Percentiles rank a stretch among this genome's conserved stretches.
These are phyloP conservation scores for Salix koriyanagi DNA, from an alignment of 345 rosid species.

Conservation along the genomic window DNA sequence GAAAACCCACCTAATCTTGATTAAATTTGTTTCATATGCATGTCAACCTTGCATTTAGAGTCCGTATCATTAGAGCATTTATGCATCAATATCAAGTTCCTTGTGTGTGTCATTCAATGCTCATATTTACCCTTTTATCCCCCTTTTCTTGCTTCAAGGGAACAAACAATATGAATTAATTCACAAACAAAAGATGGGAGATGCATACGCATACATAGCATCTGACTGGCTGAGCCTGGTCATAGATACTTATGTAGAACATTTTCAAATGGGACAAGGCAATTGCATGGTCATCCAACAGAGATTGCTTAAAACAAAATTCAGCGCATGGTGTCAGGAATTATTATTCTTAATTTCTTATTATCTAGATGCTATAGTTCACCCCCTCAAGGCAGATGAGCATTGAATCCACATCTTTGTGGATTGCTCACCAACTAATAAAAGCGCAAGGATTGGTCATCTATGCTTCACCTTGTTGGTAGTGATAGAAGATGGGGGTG, in stretches of 20 bases:
- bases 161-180: neutral
- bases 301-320: neutral
- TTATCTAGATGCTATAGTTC: neutral
- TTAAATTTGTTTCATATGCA: too few relatives aligned
- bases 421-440: neutral
- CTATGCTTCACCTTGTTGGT: slow-evolving; percentile 53
- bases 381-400: neutral
- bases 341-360: neutral
- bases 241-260: neutral
- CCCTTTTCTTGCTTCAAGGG: neutral
- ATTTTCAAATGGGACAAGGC: neutral
- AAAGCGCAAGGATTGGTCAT: neutral
- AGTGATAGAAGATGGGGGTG: slow-evolving; percentile 69
- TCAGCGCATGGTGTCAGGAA: too few relatives aligned
- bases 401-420: neutral
- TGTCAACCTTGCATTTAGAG: neutral
- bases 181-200: neutral
- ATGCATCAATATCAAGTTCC: neutral
- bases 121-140: neutral
- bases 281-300: neutral
- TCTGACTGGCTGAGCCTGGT: neutral
- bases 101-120: neutral
- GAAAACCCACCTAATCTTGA: neutral
- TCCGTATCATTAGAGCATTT: neutral
- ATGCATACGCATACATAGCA: neutral